Conservation (phyloP, 352 stramenopile species). For the Peronospora destructor region DNA sequence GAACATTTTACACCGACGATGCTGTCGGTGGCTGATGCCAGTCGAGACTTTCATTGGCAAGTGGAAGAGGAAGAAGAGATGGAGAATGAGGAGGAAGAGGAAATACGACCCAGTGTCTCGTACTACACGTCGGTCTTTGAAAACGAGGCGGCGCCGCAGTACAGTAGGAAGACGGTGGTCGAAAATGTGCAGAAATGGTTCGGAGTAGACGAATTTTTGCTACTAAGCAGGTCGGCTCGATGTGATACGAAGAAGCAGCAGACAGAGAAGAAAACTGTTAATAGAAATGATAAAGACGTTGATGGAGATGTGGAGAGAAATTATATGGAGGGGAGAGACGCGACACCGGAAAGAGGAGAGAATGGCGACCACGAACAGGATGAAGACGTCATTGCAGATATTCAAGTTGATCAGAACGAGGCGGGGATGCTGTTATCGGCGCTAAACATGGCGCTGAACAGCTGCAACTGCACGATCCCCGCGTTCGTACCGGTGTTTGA, state of each 20-base stretch:
- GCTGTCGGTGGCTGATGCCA: conserved; percentile 50
- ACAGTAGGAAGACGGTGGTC: conserved; percentile 28
- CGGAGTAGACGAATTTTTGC: conserved; percentile 60
- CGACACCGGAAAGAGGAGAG: neutral
- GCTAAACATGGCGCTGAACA: conserved; percentile 63
- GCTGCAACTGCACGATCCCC: conserved; percentile 78
- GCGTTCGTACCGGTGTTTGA: conserved; percentile 64
- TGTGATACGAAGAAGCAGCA: conserved; percentile 19
- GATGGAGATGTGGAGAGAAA: neutral
- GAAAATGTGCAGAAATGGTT: conserved; percentile 57
- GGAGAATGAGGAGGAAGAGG: neutral
- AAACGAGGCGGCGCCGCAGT: conserved; percentile 18
- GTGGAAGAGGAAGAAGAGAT: conserved; percentile 1
- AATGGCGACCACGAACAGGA: neutral
- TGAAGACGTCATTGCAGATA: conserved; percentile 31
- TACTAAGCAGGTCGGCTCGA: conserved; percentile 35
- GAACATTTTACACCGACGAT: conserved; percentile 81
- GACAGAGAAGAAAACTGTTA: neutral
- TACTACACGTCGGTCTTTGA: conserved; percentile 18
- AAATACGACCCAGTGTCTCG: neutral
- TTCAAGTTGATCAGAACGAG: conserved; percentile 58
- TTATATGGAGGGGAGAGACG: neutral
- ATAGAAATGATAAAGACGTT: neutral
- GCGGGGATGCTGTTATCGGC: conserved; percentile 57
- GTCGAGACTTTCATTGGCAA: conserved; percentile 39